Evolutionary conservation across 78 protist species (phyloP), one percentile per base, ranked within the genome.

Genomic region (Mantamonas sphyraenae): DNA sequence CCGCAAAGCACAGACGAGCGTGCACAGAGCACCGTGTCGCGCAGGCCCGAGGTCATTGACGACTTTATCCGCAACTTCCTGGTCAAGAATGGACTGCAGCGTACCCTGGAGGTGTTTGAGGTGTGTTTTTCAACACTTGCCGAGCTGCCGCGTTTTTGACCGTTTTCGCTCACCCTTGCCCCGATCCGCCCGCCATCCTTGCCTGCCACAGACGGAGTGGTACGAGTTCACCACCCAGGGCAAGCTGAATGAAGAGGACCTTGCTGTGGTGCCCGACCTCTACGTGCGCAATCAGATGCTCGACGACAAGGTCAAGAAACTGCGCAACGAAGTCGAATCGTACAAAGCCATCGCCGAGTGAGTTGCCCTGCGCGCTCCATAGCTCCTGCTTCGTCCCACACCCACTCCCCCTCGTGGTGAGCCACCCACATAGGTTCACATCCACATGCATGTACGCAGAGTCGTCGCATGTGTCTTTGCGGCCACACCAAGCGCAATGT

Each of bases 21-120:
- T 47, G 53, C 28, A 47, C 12, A 47, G 16, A 12, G 28, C 30
- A 33, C 40, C 26, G 40, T 76, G 24, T 40, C 58, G 19, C 30
- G 31, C 35, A 53, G 60, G 37, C 82, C 76, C 8, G 87, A 74
- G 62, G 85, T 83, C 22, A 24, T 85, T 19, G 92, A 80, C 56
- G 95, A 90, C 75, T 90, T 77, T 51, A 69, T 90, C 35, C 66
- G 91, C 14, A 86, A 90, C 71, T 86, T 80, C 37, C 39, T 90
- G 42, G 59, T 65, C 31, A 67, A 74, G 56, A 40, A 50, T n/a
- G 66, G 75, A 38, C 38, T 89, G 64, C 28, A 61, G 31, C 47
- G 59, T 34, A 82, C 90, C 3, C 55, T 83, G 47, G 82, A 83
- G 16, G 35, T 62, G 56, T 89, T 89, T 50, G 74, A 88, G 62